phyloP scores from a whole-genome alignment of 2,329 filamentous ascomycete species.

The Trichoderma gracile region DNA sequence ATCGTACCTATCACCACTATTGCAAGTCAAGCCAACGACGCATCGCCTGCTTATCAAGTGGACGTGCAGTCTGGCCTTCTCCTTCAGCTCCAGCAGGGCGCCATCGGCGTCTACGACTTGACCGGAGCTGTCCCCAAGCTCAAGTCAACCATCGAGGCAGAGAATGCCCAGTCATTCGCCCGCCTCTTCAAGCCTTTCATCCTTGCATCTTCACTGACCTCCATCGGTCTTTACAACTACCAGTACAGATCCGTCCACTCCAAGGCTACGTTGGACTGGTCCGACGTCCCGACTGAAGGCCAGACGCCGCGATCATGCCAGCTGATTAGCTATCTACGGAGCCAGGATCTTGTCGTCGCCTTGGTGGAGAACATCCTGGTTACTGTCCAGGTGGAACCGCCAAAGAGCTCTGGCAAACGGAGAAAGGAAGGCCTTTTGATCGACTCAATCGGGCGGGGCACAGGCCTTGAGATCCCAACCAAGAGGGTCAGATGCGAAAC shows the following conservation, averaged over 20 bases:
- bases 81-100: constrained; percentile 57
- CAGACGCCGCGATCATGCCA: constrained; percentile 43
- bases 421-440: constrained; percentile 65
- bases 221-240: constrained; percentile 67
- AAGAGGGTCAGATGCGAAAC: constrained; percentile 39
- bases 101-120: constrained; percentile 64
- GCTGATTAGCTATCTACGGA: constrained; percentile 63
- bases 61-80: constrained; percentile 65
- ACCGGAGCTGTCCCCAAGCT: constrained; percentile 62
- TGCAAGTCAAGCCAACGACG: constrained; percentile 17
- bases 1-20: constrained; percentile 41
- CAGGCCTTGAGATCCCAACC: constrained; percentile 41
- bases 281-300: constrained; percentile 42
- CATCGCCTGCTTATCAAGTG: constrained; percentile 50
- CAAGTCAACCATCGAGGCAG: constrained; percentile 54
- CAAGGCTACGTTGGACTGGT: constrained; percentile 48
- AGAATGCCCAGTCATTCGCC: constrained; percentile 61
- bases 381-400: constrained; percentile 68
- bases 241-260: constrained; percentile 65
- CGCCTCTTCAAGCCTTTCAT: constrained; percentile 67
- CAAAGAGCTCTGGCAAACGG: constrained; percentile 56
- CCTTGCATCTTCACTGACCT: constrained; percentile 58
- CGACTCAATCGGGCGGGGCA: constrained; percentile 71
- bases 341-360: constrained; percentile 66
- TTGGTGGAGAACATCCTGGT: constrained; percentile 64